Evolutionary conservation across 371 early-diverging fungal genomes (phyloP).

Genomic region (Mucor velutinosus): DNA sequence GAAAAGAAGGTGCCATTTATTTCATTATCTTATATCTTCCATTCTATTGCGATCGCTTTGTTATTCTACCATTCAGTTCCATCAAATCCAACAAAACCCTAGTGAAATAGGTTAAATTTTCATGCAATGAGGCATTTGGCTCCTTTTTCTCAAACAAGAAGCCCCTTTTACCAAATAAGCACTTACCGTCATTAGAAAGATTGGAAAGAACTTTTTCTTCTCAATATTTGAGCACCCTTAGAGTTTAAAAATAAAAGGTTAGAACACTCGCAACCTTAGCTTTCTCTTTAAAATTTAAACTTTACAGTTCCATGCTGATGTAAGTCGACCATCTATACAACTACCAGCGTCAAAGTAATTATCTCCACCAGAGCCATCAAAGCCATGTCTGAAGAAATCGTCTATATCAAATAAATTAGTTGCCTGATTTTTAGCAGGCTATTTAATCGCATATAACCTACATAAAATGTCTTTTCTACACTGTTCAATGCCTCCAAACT

Average conservation of each 20-base stretch:
- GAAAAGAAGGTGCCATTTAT: background rate
- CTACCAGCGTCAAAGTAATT: slow-evolving; percentile 94
- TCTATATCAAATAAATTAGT: slow-evolving; percentile 23
- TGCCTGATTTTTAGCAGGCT: background rate
- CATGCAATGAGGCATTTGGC: background rate
- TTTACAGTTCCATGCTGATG: slow-evolving; percentile 92
- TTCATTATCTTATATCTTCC: background rate
- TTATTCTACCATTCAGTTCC: slow-evolving; percentile 56
- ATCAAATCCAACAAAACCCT: slow-evolving; percentile 85
- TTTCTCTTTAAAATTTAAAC: background rate
- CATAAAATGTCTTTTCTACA: slow-evolving; percentile 75
- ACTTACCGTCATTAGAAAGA: slow-evolving; percentile 81
- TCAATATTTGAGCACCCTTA: slow-evolving; percentile 88
- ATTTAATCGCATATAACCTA: slow-evolving; percentile 15
- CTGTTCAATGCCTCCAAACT: slow-evolving; percentile 68
- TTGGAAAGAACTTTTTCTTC: slow-evolving; percentile 90
- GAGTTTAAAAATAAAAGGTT: background rate
- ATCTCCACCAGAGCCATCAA: slow-evolving; percentile 96
- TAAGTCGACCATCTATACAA: slow-evolving; percentile 96
- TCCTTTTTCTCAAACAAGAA: background rate
- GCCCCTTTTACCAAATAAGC: background rate
- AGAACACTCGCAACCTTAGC: background rate
- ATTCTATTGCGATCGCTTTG: background rate
- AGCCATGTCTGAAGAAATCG: slow-evolving; percentile 94
- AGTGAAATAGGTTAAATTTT: slow-evolving; percentile 2